phyloP scores from a whole-genome alignment of 2,329 filamentous ascomycete species.

The Stromatinia cepivora region DNA sequence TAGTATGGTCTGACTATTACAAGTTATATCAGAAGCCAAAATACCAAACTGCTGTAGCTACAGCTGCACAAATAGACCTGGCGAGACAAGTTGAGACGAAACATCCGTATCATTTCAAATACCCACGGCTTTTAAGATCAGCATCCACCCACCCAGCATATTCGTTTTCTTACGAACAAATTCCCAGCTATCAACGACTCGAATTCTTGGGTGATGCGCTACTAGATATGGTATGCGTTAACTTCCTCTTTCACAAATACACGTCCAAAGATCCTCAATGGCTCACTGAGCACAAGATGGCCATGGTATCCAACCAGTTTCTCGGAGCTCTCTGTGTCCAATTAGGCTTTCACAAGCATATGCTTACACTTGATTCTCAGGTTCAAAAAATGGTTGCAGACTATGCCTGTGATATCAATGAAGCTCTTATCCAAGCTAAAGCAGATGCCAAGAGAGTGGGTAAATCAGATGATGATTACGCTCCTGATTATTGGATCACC shows the following conservation, averaged over 20 bases:
- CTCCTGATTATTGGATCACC: slow-evolving; percentile 68
- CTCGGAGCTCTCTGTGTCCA: slow-evolving; percentile 77
- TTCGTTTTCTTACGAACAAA: slow-evolving; percentile 68
- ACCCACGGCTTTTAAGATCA: slow-evolving; percentile 74
- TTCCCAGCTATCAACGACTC: slow-evolving; percentile 86
- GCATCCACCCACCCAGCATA: slow-evolving; percentile 89
- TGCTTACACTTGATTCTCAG: slow-evolving; percentile 55
- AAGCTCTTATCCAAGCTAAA: slow-evolving; percentile 48
- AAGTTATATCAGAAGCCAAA: slow-evolving; percentile 64
- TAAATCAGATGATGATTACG: slow-evolving; percentile 44
- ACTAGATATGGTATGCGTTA: slow-evolving; percentile 81
- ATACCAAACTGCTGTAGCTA: slow-evolving; percentile 65
- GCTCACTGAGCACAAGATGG: slow-evolving; percentile 98
- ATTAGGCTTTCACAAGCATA: slow-evolving; percentile 73
- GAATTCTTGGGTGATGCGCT: slow-evolving; percentile 91
- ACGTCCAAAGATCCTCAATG: slow-evolving; percentile 87
- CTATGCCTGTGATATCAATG: slow-evolving; percentile 59
- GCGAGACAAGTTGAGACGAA: slow-evolving; percentile 60
- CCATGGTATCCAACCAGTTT: slow-evolving; percentile 98
- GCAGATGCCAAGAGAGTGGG: slow-evolving; percentile 42
- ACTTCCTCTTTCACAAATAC: slow-evolving; percentile 75
- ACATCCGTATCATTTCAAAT: slow-evolving; percentile 67
- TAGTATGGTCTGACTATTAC: slow-evolving; percentile 71
- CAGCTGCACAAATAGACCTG: slow-evolving; percentile 68
- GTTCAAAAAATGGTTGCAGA: slow-evolving; percentile 51